Evolutionary conservation across 1,139 yeast species (phyloP), one percentile per base, ranked within the genome.

Genomic region (Lodderomyces parapsilosis): DNA sequence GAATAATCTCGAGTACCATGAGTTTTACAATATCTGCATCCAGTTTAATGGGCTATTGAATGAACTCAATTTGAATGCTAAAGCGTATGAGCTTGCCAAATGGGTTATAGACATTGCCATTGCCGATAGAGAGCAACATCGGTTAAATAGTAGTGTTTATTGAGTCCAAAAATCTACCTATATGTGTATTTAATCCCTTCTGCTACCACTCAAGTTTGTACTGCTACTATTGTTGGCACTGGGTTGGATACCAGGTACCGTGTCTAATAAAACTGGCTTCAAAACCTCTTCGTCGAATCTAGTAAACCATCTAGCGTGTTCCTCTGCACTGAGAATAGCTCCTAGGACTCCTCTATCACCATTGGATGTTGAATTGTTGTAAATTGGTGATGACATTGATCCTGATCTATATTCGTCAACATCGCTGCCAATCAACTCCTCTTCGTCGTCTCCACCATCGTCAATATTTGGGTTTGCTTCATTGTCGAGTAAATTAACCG

Each of bases 251-350:
- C 43, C 18, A 4, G 71, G 70, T 28, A 63, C 45, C 40, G 67
- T 74, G 56, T 93, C 99, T 49, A 93, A 74, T 46, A 93, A 75
- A 0, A 93, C 98, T 0, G 99, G 99, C 62, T 93, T 94, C 53
- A 93, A 75, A n/a, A 93, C 94, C 59, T 89, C 87, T 54, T 93
- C 96, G 60, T 93, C 99, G 60, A 93, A 88, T 55, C 82, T 85
- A 20, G 89, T 83, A 63, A 93, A 93, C 97, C 99, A 93, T 56
- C 81, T 82, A 10, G 94, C 86, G 48, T 84, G 88, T 48, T 84
- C 89, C 54, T 86, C 94, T 6, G 87, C 81, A 49, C 79, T 76
- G 34, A 73, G 56, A 46, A 73, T 66, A 4, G 76, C 69, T 2
- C 73, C 71, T 34, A 72, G 56, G 2, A 71, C 66, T 2, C 78